phyloP scores from a whole-genome alignment of 2,329 filamentous ascomycete species.

The Exophiala lecanii-corni region DNA sequence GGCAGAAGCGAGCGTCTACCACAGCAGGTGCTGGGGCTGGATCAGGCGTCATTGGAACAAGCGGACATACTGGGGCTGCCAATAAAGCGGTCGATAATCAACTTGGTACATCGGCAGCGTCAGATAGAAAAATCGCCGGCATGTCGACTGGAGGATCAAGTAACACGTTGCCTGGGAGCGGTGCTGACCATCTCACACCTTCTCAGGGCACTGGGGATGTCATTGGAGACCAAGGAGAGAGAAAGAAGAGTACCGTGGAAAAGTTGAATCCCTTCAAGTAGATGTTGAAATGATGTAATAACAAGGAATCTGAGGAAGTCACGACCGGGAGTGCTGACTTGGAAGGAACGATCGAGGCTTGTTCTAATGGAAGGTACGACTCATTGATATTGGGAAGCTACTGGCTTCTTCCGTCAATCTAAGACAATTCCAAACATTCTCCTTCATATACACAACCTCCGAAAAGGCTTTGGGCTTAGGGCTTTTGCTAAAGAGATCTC shows the following conservation, averaged over 20 bases:
- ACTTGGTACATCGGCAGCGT: not conserved
- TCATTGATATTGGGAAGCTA: no score
- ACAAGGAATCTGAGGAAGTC: no score
- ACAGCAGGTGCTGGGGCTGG: slow-evolving; percentile 20
- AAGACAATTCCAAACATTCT: no score
- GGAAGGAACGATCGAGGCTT: no score
- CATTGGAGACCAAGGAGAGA: slow-evolving; percentile 1
- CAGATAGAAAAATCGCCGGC: slow-evolving; percentile 13
- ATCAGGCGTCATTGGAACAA: slow-evolving; percentile 22
- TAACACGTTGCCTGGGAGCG: slow-evolving; percentile 14
- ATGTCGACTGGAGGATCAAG: slow-evolving; percentile 11
- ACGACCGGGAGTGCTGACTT: no score
- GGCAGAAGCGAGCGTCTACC: slow-evolving; percentile 18
- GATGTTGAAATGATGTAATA: not conserved
- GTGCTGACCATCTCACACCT: slow-evolving; percentile 14
- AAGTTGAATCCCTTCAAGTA: slow-evolving; percentile 15
- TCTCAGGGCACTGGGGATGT: slow-evolving; percentile 19
- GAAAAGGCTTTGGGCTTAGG: no score
- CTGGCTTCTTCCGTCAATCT: no score
- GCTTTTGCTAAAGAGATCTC: no score
- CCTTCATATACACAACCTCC: no score
- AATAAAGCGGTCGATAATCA: slow-evolving; percentile 6
- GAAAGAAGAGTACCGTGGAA: slow-evolving; percentile 7
- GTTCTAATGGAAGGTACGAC: no score
- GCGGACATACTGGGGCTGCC: slow-evolving; percentile 17